Evolutionary conservation across 345 rosid species (phyloP), one percentile per base, ranked within the genome.

Genomic region (Pseudoturritis turrita): DNA sequence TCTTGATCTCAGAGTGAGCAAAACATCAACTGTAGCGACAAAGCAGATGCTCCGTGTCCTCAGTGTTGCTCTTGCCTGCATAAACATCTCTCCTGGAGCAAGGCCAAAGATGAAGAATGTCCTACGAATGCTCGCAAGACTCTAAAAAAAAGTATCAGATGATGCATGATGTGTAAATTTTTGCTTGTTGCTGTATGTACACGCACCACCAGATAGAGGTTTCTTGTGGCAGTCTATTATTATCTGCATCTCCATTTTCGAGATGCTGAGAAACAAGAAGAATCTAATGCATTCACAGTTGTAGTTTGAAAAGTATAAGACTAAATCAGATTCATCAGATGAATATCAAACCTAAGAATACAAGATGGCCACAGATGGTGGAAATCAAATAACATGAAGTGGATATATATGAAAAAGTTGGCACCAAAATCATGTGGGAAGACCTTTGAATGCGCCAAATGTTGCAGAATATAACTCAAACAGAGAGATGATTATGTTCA

Each of bases 21-120:
- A 81, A 76, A 79, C 88, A 74, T 93, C 96, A 56, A 15, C 51
- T 5, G 67, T 77, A 23, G 68, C 82, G 22, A 81, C 85, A 73
- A 84, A 80, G 71, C 98, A 90, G 78, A 90, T 90, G 96, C 84
- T 85, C 61, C 85, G 85, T 9, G 87, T 83, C 55, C 87, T 93
- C 31, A 82, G 83, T 81, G 68, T 86, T 73, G 98, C 97, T 39
- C 75, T 90, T 44, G 82, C 83, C 53, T 93, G 97, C 65, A 93
- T 90, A 26, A 79, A 81, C 77, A 62, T 76, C 64, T 76, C 89
- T 15, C 87, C 90, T 0, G 89, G 83, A 28, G 82, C 85, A 45
- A 87, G 98, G 83, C 96, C 98, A 0, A 90, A 88, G 79, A 88
- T 90, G 92, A 90, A 85, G 77, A 85, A 85, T 35, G 96, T 89